Evolutionary conservation across 371 early-diverging fungal genomes (phyloP).

Genomic region (Nosema muscidifuracis): DNA sequence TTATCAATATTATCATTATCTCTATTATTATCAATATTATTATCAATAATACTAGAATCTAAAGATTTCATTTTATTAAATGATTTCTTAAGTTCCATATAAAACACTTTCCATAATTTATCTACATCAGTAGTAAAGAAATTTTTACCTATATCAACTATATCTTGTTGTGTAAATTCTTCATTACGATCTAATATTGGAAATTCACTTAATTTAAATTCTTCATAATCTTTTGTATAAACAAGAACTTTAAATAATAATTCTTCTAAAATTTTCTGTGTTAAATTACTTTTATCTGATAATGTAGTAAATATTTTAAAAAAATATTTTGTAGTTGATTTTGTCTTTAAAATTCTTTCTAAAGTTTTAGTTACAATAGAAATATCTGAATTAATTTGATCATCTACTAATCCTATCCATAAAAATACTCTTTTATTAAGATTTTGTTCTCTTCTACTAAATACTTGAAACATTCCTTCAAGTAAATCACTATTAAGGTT

Average conservation of each 20-base stretch:
- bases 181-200: background rate
- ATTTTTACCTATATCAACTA: constrained; percentile 8
- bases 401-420: constrained; percentile 40
- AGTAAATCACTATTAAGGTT: constrained; percentile 1
- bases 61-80: too few relatives aligned
- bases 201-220: background rate
- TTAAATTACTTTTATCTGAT: constrained; percentile 24
- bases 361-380: background rate
- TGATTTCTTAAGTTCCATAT: constrained; percentile 16
- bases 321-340: constrained; percentile 8
- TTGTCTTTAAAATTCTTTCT: constrained; percentile 17
- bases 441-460: constrained; percentile 54
- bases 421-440: constrained; percentile 54
- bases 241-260: constrained; percentile 19
- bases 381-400: background rate
- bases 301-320: constrained; percentile 35
- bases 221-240: constrained; percentile 1
- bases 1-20: too few relatives aligned
- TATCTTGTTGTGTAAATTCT: constrained; percentile 2
- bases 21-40: too few relatives aligned
- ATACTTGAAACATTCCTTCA: constrained; percentile 43
- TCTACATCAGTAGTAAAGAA: constrained; percentile 31
- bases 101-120: constrained; percentile 27
- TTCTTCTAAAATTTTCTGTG: constrained; percentile 26
- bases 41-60: too few relatives aligned